Evolutionary conservation across 257 asterid species (phyloP).

Genomic region (Solanum pennellii): DNA sequence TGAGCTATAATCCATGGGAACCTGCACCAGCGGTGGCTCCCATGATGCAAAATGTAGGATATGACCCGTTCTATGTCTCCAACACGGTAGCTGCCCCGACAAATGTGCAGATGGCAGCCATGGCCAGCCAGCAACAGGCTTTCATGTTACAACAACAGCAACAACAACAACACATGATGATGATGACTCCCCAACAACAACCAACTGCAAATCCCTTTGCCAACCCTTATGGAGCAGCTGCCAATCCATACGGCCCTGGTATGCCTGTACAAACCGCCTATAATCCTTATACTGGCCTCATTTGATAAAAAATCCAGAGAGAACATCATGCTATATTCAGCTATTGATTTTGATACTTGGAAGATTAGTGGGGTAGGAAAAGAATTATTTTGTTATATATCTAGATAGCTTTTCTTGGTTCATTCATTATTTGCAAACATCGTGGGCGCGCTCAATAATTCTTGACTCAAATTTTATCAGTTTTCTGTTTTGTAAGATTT

Average conservation of each 20-base stretch:
- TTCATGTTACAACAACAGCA: constrained; percentile 38
- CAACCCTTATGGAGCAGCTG: constrained; percentile 16
- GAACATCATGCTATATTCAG: constrained; percentile 1
- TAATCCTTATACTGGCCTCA: constrained; percentile 27
- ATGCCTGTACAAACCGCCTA: constrained; percentile 22
- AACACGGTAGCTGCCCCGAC: constrained; percentile 50
- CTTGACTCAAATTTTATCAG: not conserved
- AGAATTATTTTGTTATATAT: constrained; percentile 20
- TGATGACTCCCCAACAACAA: constrained; percentile 19
- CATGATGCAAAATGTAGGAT: constrained; percentile 32
- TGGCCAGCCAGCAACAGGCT: constrained; percentile 58
- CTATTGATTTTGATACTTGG: constrained; percentile 1
- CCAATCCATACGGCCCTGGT: constrained; percentile 16
- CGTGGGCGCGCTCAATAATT: not conserved
- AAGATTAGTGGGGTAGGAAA: constrained; percentile 17
- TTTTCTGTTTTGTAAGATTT: not conserved
- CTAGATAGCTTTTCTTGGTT: constrained; percentile 16
- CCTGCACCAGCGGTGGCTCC: constrained; percentile 31
- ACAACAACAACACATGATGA: constrained; percentile 27
- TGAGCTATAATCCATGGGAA: constrained; percentile 92
- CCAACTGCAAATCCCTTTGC: constrained; percentile 23
- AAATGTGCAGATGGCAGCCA: constrained; percentile 60
- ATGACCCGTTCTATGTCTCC: constrained; percentile 73
- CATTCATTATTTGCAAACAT: constrained; percentile 17
- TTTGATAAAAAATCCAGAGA: not conserved